A percentile compares a stretch with the other conserved stretches of the same genome.
Evolutionary conservation across 805 yeast species (phyloP).

Genomic region (Priceomyces haplophilus): DNA sequence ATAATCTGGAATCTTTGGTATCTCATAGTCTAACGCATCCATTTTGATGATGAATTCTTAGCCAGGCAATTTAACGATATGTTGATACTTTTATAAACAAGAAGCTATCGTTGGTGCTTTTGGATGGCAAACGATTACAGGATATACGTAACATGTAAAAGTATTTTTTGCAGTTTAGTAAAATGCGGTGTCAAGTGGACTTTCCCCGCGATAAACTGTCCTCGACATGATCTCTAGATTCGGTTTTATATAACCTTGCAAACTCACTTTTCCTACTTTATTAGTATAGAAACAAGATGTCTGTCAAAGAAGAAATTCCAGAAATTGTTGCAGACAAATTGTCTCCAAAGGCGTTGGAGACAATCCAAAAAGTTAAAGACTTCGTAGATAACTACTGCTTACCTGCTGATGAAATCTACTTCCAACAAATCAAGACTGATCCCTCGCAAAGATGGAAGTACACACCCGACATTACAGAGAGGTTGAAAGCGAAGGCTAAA

Average conservation of each 20-base stretch:
- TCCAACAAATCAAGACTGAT: conserved; percentile 36
- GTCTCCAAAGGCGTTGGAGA: conserved; percentile 34
- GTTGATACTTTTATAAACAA: neutral
- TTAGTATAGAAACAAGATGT: conserved; percentile 2
- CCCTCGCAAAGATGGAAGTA: conserved; percentile 45
- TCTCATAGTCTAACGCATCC: conserved; percentile 45
- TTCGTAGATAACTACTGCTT: conserved; percentile 56
- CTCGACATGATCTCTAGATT: no score
- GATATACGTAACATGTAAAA: neutral
- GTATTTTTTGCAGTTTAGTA: neutral
- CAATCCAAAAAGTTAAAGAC: conserved; percentile 39
- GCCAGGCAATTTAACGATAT: neutral
- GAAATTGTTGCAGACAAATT: conserved; percentile 36
- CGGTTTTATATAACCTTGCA: no score
- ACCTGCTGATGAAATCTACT: conserved; percentile 52
- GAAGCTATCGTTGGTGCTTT: neutral
- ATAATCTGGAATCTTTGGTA: conserved; percentile 74
- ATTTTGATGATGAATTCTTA: conserved; percentile 12
- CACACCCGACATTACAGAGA: conserved; percentile 48
- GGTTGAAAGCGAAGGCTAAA: conserved; percentile 51
- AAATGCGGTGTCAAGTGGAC: no score
- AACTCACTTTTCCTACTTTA: no score
- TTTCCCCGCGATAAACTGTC: no score
- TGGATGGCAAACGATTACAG: conserved; percentile 2
- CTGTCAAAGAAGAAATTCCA: conserved; percentile 34